Percentiles rank a stretch among this genome's conserved stretches.
These are phyloP conservation scores for Pichia pseudocactophila DNA, from an alignment of 805 yeast species.

Conservation along the genomic window DNA sequence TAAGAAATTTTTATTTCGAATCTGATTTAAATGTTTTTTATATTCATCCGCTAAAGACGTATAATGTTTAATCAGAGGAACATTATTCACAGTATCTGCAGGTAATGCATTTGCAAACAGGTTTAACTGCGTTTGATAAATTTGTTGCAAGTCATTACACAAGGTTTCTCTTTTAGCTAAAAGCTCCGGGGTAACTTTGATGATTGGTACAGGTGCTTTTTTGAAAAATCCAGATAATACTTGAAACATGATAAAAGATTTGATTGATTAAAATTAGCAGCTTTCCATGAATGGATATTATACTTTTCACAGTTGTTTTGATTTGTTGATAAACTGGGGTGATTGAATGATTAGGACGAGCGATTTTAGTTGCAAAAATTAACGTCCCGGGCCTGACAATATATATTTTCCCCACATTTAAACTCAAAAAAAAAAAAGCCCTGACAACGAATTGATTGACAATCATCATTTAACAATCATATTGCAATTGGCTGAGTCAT, in stretches of 20 bases:
- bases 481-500: too few species aligned
- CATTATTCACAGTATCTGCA: background rate
- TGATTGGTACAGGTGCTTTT: background rate
- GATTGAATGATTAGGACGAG: too few species aligned
- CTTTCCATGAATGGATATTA: too few species aligned
- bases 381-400: too few species aligned
- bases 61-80: slow-evolving; percentile 9
- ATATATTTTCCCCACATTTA: too few species aligned
- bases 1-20: background rate
- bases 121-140: slow-evolving; percentile 11
- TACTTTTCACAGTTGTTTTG: too few species aligned
- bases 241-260: slow-evolving; percentile 8
- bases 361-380: too few species aligned
- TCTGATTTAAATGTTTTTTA: background rate
- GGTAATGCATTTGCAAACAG: slow-evolving; percentile 1
- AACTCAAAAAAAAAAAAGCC: too few species aligned
- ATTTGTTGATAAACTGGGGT: too few species aligned
- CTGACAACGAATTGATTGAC: too few species aligned
- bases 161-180: slow-evolving; percentile 8
- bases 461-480: too few species aligned
- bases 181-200: slow-evolving; percentile 10
- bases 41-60: slow-evolving; percentile 1
- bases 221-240: slow-evolving; percentile 6
- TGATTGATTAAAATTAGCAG: background rate
- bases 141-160: slow-evolving; percentile 3